Conservation (phyloP, 257 asterid species). For the Apocynum venetum region DNA sequence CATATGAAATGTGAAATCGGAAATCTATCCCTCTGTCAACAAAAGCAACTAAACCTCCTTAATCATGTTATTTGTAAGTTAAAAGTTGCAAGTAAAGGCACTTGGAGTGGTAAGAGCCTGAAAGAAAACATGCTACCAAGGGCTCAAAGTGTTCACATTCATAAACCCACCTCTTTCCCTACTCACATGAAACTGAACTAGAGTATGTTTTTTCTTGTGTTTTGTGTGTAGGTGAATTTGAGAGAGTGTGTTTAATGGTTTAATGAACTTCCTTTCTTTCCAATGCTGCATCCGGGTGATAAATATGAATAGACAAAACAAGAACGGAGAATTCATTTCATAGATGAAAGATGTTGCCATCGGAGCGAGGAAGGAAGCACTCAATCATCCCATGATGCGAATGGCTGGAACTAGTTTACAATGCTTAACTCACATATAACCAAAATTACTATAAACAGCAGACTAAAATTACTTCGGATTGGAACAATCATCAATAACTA, state of each 20-base stretch:
- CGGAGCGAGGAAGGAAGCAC: too few relatives aligned
- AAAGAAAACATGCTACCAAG: background rate
- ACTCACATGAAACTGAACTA: background rate
- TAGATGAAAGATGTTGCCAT: too few relatives aligned
- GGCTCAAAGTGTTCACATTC: background rate
- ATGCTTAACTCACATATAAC: background rate
- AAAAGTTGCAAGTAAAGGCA: constrained; percentile 2
- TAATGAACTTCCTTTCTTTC: background rate
- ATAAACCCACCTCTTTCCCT: background rate
- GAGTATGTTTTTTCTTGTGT: background rate
- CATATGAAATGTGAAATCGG: background rate
- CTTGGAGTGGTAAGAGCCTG: background rate
- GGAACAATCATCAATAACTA: background rate
- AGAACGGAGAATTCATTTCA: too few relatives aligned
- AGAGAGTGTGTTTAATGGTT: background rate
- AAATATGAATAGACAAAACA: too few relatives aligned
- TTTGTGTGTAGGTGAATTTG: background rate
- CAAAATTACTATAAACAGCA: background rate
- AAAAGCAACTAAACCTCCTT: background rate
- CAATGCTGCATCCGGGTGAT: too few relatives aligned
- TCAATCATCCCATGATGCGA: too few relatives aligned
- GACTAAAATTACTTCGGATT: background rate
- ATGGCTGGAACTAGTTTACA: background rate
- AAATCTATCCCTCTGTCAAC: background rate
- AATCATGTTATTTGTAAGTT: constrained; percentile 5